Percentiles rank a stretch among this genome's conserved stretches.
Conservation (phyloP, 768 basidiomycete species). For the Agrocybe pediades region DNA sequence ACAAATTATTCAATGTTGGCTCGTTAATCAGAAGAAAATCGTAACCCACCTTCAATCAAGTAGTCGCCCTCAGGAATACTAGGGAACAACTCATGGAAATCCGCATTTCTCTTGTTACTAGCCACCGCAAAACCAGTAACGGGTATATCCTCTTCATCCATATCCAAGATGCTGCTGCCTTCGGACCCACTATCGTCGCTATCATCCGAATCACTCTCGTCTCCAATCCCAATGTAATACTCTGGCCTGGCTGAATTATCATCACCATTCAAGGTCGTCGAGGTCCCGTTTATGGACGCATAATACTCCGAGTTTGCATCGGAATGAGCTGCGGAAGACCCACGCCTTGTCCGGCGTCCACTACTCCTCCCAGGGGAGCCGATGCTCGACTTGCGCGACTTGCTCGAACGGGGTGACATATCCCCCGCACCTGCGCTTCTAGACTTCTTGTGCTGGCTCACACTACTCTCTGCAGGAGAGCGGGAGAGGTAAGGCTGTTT, state of each 20-base stretch:
- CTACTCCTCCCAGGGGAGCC: conserved; percentile 11
- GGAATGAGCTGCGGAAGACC: conserved; percentile 18
- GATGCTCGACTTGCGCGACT: conserved; percentile 25
- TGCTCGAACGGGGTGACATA: conserved; percentile 31
- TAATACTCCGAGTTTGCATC: conserved; percentile 34
- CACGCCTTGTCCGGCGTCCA: conserved; percentile 16
- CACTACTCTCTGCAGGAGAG: conserved; percentile 24
- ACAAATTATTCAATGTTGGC: not conserved
- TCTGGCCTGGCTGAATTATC: conserved; percentile 30
- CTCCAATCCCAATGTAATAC: conserved; percentile 40
- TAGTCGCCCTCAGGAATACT: conserved; percentile 93
- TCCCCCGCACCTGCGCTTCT: conserved; percentile 30
- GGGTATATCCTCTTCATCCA: conserved; percentile 78
- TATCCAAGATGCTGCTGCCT: conserved; percentile 43
- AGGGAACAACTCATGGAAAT: conserved; percentile 94
- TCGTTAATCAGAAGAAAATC: conserved; percentile 2
- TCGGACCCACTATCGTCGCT: conserved; percentile 33
- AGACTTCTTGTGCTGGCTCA: conserved; percentile 12
- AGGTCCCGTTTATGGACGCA: not conserved
- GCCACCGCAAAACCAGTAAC: conserved; percentile 98
- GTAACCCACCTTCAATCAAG: conserved; percentile 86
- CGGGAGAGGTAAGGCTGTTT: conserved; percentile 28
- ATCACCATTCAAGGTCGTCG: not conserved
- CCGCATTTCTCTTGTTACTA: conserved; percentile 89
- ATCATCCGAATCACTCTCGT: conserved; percentile 34